Evolutionary conservation across 768 basidiomycete genomes (phyloP).

Genomic region (Lyophyllum decastes): DNA sequence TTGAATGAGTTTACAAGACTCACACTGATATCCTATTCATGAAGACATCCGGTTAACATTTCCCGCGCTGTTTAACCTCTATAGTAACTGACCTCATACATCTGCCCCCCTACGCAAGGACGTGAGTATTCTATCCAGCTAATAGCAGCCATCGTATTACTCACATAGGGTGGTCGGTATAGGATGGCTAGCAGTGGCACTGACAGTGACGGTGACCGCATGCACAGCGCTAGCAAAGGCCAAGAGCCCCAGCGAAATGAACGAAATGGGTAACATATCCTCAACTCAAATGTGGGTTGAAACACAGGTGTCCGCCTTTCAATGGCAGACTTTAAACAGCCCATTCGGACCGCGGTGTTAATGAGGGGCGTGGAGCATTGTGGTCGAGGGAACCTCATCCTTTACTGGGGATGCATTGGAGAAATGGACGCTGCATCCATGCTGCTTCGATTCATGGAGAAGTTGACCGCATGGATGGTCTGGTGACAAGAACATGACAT

Average conservation of each 20-base stretch:
- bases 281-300: background rate
- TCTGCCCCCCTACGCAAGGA: slow-evolving; percentile 28
- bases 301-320: background rate
- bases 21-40: slow-evolving; percentile 30
- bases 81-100: slow-evolving; percentile 26
- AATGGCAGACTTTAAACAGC: background rate
- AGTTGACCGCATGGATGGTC: background rate
- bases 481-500: background rate
- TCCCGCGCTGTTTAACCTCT: background rate
- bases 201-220: slow-evolving; percentile 28
- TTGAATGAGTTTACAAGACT: slow-evolving; percentile 5
- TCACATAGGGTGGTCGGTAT: slow-evolving; percentile 32
- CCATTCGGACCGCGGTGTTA: slow-evolving; percentile 8
- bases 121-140: background rate
- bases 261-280: slow-evolving; percentile 6
- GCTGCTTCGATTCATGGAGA: background rate
- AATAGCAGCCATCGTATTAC: slow-evolving; percentile 4
- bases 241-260: slow-evolving; percentile 8
- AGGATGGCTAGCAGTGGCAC: slow-evolving; percentile 30
- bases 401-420: background rate
- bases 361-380: background rate
- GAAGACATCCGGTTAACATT: background rate
- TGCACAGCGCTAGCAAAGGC: slow-evolving; percentile 7
- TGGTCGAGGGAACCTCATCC: background rate
- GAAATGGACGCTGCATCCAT: background rate